Conservation (phyloP, 495 filamentous ascomycete species). For the Collariella sp. region DNA sequence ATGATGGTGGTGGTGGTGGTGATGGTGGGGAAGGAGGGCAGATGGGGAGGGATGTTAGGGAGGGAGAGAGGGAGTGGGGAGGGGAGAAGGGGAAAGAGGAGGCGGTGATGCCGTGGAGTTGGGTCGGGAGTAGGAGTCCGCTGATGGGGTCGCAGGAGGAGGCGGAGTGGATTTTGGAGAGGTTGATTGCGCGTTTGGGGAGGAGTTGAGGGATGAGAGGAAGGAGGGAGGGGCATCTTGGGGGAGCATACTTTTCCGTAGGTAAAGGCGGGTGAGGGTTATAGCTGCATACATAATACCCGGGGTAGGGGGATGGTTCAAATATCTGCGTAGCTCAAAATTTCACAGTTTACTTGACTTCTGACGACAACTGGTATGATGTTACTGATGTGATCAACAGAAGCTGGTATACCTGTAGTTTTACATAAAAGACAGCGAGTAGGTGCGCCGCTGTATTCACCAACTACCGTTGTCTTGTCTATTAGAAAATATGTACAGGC, state of each 20-base stretch:
- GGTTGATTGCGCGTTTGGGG: constrained; percentile 48
- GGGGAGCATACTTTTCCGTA: too few species aligned
- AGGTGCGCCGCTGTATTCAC: too few species aligned
- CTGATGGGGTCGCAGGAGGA: constrained; percentile 66
- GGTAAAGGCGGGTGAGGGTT: too few species aligned
- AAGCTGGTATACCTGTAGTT: too few species aligned
- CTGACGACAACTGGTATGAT: too few species aligned
- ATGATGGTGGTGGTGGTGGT: not conserved
- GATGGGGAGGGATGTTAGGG: constrained; percentile 8
- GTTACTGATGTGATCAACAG: too few species aligned
- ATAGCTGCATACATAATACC: not conserved
- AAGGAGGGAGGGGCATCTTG: constrained; percentile 4
- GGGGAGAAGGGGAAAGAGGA: not conserved
- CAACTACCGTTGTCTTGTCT: too few species aligned
- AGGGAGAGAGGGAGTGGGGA: not conserved
- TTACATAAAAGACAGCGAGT: too few species aligned
- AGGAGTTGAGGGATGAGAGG: constrained; percentile 38
- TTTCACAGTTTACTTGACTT: too few species aligned
- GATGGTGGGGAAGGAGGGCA: constrained; percentile 17
- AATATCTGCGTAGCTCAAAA: too few species aligned
- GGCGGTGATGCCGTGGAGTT: constrained; percentile 51
- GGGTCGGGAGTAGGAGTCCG: constrained; percentile 65
- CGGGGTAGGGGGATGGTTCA: too few species aligned
- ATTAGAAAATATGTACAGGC: too few species aligned
- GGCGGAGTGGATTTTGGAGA: constrained; percentile 71